Percentiles rank a stretch among this genome's conserved stretches.
Evolutionary conservation across 371 early-diverging fungal genomes (phyloP).

Genomic region (Apophysomyces variabilis): DNA sequence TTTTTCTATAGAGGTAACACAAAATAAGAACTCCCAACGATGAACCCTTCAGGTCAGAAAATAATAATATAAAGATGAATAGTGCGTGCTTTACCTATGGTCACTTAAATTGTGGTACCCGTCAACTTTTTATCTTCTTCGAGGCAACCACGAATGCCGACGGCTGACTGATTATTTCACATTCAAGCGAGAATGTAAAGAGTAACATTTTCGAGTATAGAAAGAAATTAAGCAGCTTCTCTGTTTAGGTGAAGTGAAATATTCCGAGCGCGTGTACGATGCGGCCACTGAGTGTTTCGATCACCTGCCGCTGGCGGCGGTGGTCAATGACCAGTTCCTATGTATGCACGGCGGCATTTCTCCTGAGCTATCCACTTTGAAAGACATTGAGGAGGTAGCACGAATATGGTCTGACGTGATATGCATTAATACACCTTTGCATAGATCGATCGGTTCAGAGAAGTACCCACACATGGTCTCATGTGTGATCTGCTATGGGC

Average conservation of each 20-base stretch:
- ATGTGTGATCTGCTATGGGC: constrained; percentile 99
- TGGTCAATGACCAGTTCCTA: constrained; percentile 96
- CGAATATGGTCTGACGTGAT: too few relatives aligned
- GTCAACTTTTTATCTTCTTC: constrained; percentile 84
- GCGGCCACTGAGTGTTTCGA: constrained; percentile 92
- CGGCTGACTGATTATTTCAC: constrained; percentile 98
- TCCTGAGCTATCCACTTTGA: constrained; percentile 87
- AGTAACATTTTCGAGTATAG: neutral
- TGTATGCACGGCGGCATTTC: constrained; percentile 99
- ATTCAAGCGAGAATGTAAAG: constrained; percentile 95
- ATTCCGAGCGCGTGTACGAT: constrained; percentile 91
- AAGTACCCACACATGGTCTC: constrained; percentile 93
- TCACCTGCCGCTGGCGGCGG: constrained; percentile 92
- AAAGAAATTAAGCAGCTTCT: constrained; percentile 2
- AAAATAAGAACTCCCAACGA: neutral
- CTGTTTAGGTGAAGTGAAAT: constrained; percentile 82
- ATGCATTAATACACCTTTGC: too few relatives aligned
- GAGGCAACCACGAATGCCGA: constrained; percentile 99
- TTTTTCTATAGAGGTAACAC: constrained; percentile 80
- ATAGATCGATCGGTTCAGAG: constrained; percentile 91
- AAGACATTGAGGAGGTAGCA: constrained; percentile 77
- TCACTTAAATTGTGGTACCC: constrained; percentile 93
- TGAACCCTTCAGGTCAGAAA: neutral
- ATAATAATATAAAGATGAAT: constrained; percentile 8
- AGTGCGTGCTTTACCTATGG: constrained; percentile 94